phyloP scores from a whole-genome alignment of 192 early-diverging fungal species.

The Coemansia sp. region DNA sequence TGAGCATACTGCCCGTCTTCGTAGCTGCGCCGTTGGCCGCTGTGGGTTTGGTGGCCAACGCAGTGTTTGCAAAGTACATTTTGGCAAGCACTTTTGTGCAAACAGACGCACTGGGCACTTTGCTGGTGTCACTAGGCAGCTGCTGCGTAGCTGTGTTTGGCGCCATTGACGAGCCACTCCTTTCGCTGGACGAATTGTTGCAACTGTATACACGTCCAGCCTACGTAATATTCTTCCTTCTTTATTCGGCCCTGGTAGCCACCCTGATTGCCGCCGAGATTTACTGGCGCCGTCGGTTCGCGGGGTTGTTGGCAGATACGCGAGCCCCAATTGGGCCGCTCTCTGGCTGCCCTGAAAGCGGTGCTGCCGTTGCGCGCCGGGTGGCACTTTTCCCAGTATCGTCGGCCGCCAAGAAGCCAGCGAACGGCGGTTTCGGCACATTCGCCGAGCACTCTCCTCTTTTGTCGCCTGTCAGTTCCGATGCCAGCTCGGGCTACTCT shows the following conservation, averaged over 20 bases:
- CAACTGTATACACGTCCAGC: slow-evolving; percentile 60
- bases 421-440: not conserved
- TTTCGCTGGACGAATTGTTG: slow-evolving; percentile 64
- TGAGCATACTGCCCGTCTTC: slow-evolving; percentile 73
- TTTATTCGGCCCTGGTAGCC: slow-evolving; percentile 53
- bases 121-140: slow-evolving; percentile 63
- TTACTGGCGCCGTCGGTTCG: slow-evolving; percentile 35
- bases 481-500: not conserved
- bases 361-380: not conserved
- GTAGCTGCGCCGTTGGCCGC: slow-evolving; percentile 74
- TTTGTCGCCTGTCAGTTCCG: not conserved
- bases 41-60: slow-evolving; percentile 71
- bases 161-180: slow-evolving; percentile 67
- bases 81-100: slow-evolving; percentile 60
- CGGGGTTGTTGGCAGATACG: not conserved
- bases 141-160: slow-evolving; percentile 68
- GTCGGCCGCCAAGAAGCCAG: not conserved
- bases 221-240: slow-evolving; percentile 62
- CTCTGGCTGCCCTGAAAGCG: not conserved
- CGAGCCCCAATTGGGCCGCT: not conserved
- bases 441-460: not conserved
- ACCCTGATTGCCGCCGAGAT: slow-evolving; percentile 47
- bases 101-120: slow-evolving; percentile 60
- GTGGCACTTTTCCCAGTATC: slow-evolving; percentile 8
- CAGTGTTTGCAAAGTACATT: slow-evolving; percentile 63